phyloP scores from a whole-genome alignment of 441 rosid genomes.

The Pelargonium citronellum region DNA sequence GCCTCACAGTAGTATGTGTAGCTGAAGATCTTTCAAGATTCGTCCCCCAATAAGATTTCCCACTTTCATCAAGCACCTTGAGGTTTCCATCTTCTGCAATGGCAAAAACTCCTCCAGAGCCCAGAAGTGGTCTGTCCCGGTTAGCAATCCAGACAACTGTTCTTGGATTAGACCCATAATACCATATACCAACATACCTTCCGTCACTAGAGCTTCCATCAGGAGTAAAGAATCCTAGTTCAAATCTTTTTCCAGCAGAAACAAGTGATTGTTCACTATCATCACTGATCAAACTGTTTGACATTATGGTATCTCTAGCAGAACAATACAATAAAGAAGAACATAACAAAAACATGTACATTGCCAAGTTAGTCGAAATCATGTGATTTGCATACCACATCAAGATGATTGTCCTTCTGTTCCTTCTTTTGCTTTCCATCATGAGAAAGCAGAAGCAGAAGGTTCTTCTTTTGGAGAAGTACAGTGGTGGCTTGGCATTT shows the following conservation, averaged over 20 bases:
- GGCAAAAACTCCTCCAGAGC: constrained; percentile 23
- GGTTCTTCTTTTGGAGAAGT: neutral
- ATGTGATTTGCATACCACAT: constrained; percentile 1
- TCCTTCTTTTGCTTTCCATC: constrained; percentile 7
- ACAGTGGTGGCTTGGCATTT: neutral
- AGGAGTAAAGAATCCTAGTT: constrained; percentile 65
- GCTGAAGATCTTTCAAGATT: constrained; percentile 22
- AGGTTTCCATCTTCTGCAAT: constrained; percentile 39
- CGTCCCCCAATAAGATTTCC: constrained; percentile 28
- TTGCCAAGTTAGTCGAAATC: constrained; percentile 17
- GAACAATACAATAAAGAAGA: constrained; percentile 24
- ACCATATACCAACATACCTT: constrained; percentile 63
- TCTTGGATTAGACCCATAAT: constrained; percentile 28
- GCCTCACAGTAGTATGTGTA: constrained; percentile 21
- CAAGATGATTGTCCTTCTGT: constrained; percentile 2
- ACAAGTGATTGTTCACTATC: constrained; percentile 37
- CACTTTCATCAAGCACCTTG: constrained; percentile 27
- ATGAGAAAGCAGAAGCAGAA: neutral
- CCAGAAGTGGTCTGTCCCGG: constrained; percentile 40
- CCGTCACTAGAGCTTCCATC: constrained; percentile 26
- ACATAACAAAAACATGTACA: constrained; percentile 20
- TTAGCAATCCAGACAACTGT: constrained; percentile 63
- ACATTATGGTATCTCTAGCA: constrained; percentile 30
- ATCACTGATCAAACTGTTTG: constrained; percentile 22
- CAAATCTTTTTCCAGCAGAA: constrained; percentile 39